Percentiles rank a stretch among this genome's conserved stretches.
phyloP scores from a whole-genome alignment of 352 stramenopile genomes.

The Phytophthora foliorum region DNA sequence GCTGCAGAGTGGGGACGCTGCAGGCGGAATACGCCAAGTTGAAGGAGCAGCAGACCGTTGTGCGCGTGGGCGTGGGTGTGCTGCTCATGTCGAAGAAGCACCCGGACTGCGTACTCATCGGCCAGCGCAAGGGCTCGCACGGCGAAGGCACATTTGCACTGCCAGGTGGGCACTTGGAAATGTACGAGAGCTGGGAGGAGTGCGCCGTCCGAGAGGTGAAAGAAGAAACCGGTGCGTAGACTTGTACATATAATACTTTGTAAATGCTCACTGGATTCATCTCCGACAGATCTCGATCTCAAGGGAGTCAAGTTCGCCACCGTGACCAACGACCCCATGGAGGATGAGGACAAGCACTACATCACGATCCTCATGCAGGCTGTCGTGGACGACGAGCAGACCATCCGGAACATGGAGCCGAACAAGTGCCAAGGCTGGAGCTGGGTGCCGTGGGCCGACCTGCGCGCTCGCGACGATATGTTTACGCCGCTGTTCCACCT shows the following conservation, averaged over 20 bases:
- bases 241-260: conserved; percentile 2
- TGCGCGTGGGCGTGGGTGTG: conserved; percentile 83
- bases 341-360: conserved; percentile 87
- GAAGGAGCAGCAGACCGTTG: conserved; percentile 61
- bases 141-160: conserved; percentile 81
- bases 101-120: conserved; percentile 78
- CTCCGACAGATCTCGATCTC: conserved; percentile 65
- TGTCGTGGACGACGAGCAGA: conserved; percentile 55
- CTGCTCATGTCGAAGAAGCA: conserved; percentile 74
- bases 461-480: conserved; percentile 71
- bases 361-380: conserved; percentile 90
- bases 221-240: conserved; percentile 74
- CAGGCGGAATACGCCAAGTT: conserved; percentile 74
- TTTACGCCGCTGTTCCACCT: conserved; percentile 81
- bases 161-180: conserved; percentile 83
- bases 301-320: conserved; percentile 63
- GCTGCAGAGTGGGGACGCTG: conserved; percentile 54
- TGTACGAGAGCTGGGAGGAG: conserved; percentile 85
- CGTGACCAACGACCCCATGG: conserved; percentile 87
- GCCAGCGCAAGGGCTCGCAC: conserved; percentile 78
- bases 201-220: conserved; percentile 86
- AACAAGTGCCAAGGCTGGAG: conserved; percentile 86
- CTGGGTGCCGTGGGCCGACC: conserved; percentile 66
- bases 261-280: conserved; percentile 8
- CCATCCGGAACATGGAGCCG: conserved; percentile 80